phyloP scores from a whole-genome alignment of 2,329 filamentous ascomycete species.

The Diaporthe helianthi region DNA sequence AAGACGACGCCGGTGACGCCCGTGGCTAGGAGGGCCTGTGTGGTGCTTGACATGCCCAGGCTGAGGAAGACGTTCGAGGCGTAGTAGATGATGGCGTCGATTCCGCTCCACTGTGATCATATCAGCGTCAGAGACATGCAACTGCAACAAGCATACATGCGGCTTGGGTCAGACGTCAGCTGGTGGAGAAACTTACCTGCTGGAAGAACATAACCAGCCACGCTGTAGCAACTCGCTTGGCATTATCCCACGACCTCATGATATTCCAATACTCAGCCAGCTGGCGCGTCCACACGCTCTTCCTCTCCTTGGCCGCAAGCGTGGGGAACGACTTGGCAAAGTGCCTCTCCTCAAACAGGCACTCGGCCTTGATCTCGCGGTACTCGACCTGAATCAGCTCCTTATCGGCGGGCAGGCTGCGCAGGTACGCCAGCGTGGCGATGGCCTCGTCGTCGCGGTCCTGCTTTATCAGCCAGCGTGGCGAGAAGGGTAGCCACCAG shows the following conservation, averaged over 20 bases:
- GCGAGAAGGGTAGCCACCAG: constrained; percentile 59
- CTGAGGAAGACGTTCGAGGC: constrained; percentile 34
- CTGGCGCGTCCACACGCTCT: constrained; percentile 52
- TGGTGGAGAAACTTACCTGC: constrained; percentile 38
- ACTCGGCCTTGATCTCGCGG: constrained; percentile 55
- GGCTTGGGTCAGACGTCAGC: too few species aligned
- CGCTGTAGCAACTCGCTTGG: constrained; percentile 53
- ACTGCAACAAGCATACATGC: constrained; percentile 29
- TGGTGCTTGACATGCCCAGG: constrained; percentile 38
- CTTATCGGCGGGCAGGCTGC: constrained; percentile 41
- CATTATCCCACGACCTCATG: constrained; percentile 55
- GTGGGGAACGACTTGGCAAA: constrained; percentile 54
- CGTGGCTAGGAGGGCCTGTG: constrained; percentile 44
- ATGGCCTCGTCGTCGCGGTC: constrained; percentile 38
- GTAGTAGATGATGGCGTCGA: constrained; percentile 33
- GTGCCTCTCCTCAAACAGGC: constrained; percentile 50
- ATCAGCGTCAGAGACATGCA: background rate
- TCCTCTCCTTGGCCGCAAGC: constrained; percentile 48
- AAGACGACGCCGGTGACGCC: constrained; percentile 45
- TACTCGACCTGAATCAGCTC: constrained; percentile 51
- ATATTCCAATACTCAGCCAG: constrained; percentile 58
- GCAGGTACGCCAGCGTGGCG: constrained; percentile 40
- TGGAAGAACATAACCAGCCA: constrained; percentile 57
- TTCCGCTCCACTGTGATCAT: constrained; percentile 1
- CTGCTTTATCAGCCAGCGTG: constrained; percentile 51